Base-by-base conservation (phyloP, 2,329 filamentous ascomycete species). In the Trichophyton verrucosum region DNA sequence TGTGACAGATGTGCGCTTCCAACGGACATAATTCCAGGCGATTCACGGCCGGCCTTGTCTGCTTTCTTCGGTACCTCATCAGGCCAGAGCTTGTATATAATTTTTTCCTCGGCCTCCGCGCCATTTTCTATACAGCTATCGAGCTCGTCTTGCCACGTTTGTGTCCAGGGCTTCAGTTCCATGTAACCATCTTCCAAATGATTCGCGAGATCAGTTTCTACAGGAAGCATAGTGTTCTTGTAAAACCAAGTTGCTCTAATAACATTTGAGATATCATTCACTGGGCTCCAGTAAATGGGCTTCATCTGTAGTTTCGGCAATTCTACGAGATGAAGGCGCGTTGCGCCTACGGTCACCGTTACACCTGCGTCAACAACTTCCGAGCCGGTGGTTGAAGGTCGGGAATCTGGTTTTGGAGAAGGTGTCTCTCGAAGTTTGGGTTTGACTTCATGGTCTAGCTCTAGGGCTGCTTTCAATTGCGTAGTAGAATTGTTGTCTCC, bases 211-310 rank as follows among this genome's bases (percentile, higher is more conserved):
- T 84, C 78, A 0, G 89, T 83, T 64, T 95, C 89, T 4, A 99
- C 83, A 0, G 94, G 94, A 62, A 89, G 78, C 91, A 97, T 96
- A 0, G 88, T 92, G 69, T 96, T 91, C 76, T 87, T 88, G 74
- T 97, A 97, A 72, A 99, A 99, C 94, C 94, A 99, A 0, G 92
- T 97, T 0, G 88, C 91, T 65, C 94, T 82, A 61, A 87, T 81
- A 1, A 97, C 91, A 40, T 85, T 80, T 5, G 89, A 87, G 36
- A 95, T 82, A 69, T 97, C 94, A 68, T 95, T 91, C 36, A 97
- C 82, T 6, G 94, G 92, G 17, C 87, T 91, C 94, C 94, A 99
- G 71, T 99, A 99, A 62, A 97, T 96, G 0, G 94, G 94, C 72
- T 91, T 89, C 91, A 99, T 95, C 68, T 75, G 78, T 61, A 95